These are phyloP conservation scores for Neostapfia colusana DNA, from an alignment of 176 grass and related monocot genomes.

Conservation along the genomic window DNA sequence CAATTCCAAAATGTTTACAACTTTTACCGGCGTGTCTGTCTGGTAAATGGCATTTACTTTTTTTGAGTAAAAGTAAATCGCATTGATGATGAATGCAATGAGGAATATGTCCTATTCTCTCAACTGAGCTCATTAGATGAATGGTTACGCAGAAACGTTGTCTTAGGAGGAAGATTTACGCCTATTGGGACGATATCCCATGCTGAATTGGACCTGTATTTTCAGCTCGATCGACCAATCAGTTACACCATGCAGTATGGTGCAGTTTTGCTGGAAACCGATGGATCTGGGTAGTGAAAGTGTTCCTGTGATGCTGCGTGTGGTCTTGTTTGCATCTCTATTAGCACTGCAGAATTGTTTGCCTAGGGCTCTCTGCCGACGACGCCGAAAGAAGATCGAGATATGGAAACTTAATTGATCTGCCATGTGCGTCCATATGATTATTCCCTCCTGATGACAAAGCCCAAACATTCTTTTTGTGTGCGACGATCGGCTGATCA, in stretches of 20 bases:
- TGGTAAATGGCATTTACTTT: not conserved
- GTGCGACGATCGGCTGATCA: conserved; percentile 1
- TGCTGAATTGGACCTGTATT: conserved; percentile 7
- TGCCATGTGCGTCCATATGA: conserved; percentile 46
- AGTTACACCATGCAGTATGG: not conserved
- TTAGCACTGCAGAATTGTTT: conserved; percentile 29
- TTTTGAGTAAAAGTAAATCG: too few relatives aligned
- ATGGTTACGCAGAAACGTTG: not conserved
- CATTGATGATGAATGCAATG: too few relatives aligned
- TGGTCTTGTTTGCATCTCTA: conserved; percentile 31
- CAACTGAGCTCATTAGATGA: not conserved
- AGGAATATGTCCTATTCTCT: not conserved
- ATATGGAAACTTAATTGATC: conserved; percentile 41
- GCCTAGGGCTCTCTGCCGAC: not conserved
- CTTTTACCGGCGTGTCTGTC: not conserved
- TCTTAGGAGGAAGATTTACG: conserved; percentile 3
- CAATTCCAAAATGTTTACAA: not conserved
- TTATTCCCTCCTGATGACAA: conserved; percentile 42
- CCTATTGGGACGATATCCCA: conserved; percentile 13
- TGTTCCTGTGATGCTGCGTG: conserved; percentile 9
- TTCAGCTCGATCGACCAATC: not conserved
- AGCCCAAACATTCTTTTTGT: conserved; percentile 57
- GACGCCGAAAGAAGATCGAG: conserved; percentile 48
- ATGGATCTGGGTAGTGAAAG: conserved; percentile 1
- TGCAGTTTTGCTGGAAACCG: not conserved